Evolutionary conservation across 148 eudicot species (phyloP), one percentile per base, ranked within the genome.

Genomic region (Nepenthes mirabilis): DNA sequence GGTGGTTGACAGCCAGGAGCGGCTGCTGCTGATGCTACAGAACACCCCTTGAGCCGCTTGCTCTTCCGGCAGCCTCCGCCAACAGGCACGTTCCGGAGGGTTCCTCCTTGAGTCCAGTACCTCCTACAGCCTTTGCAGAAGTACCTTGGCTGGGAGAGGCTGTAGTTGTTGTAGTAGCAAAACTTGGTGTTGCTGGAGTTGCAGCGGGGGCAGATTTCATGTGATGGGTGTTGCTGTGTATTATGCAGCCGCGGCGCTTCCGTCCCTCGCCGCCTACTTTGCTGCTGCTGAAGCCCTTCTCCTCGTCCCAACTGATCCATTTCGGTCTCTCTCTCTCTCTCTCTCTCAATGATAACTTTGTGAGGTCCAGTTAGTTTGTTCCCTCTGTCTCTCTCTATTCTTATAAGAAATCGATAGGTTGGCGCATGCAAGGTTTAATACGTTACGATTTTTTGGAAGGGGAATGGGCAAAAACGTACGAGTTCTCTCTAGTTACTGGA

Each of bases 81-180:
- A 2, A 84, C 85, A 0, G 89, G 89, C 40, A 83, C 89, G 55
- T 71, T 83, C 23, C 89, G 64, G 0, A 83, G 66, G 60, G 90
- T 84, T 1, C 90, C 90, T 0, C 90, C 90, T 14, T 83, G 65
- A 13, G 90, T 84, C 90, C 90, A 84, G 49, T 84, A 84, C 69
- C 90, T 72, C 69, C 81, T 84, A 48, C 90, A 84, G 7, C 80
- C 86, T 58, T 84, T 84, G 67, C 90, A 84, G 36, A 84, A 84
- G 61, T 81, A 85, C 36, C 90, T 70, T 34, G 82, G 82, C 6
- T 78, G 82, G 2, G 82, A 59, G 3, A 74, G 59, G 34, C 78
- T 74, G 67, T 78, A 78, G 70, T 78, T 78, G 75, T 78, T 78
- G 82, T 78, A 78, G 72, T 78, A 78, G 47, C 82, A 78, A 36